phyloP scores from a whole-genome alignment of 2,329 filamentous ascomycete species.

The Davidsoniella eucalypti region DNA sequence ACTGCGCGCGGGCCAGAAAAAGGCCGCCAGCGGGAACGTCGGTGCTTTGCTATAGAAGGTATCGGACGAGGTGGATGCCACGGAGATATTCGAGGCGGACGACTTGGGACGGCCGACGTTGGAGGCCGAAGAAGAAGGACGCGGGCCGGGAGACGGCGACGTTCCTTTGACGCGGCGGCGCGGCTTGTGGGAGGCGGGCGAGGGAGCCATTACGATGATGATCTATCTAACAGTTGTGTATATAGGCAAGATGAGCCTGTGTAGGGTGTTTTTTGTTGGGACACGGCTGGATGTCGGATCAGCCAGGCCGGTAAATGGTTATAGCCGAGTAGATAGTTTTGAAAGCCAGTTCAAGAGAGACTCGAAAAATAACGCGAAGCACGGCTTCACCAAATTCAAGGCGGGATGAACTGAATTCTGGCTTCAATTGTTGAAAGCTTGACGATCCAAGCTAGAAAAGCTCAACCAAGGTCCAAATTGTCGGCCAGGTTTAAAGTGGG shows the following conservation, averaged over 20 bases:
- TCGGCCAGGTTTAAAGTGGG: too few species aligned
- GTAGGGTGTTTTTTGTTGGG: too few species aligned
- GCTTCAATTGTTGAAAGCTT: neutral
- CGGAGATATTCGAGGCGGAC: neutral
- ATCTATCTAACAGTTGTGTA: too few species aligned
- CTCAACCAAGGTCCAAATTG: too few species aligned
- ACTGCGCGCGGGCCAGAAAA: constrained; percentile 72
- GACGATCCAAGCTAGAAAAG: too few species aligned
- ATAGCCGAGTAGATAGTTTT: too few species aligned
- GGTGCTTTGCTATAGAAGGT: constrained; percentile 38
- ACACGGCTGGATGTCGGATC: too few species aligned
- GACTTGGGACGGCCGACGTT: neutral
- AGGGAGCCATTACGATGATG: constrained; percentile 28
- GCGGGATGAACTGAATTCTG: neutral
- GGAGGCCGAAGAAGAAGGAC: neutral
- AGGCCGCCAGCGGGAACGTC: constrained; percentile 79
- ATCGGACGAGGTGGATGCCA: constrained; percentile 7
- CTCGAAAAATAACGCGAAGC: too few species aligned
- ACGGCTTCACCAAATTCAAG: too few species aligned
- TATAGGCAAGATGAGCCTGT: too few species aligned
- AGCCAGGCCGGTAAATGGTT: too few species aligned
- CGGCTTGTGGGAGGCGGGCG: constrained; percentile 40
- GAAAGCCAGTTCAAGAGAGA: too few species aligned
- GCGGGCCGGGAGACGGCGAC: constrained; percentile 5
- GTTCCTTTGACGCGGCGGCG: constrained; percentile 37